Percentiles rank a stretch among this genome's conserved stretches.
Conservation (phyloP, 176 grass and related monocot genomes). For the Aegilops speltoides region DNA sequence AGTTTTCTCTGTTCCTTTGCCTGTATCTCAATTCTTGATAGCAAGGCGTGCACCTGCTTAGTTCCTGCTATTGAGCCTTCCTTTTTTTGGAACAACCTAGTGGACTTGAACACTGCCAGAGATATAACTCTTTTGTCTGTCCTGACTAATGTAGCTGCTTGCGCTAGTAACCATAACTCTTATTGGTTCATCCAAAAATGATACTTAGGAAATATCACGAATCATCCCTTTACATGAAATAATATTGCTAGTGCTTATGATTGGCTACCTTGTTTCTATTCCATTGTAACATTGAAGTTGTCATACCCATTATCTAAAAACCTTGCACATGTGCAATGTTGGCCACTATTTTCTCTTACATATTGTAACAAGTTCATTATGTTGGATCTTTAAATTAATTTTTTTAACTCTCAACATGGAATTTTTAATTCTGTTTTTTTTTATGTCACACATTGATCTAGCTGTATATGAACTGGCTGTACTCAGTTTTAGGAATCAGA, state of each 20-base stretch:
- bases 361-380: not conserved
- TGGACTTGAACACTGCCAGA: not conserved
- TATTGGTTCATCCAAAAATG: not conserved
- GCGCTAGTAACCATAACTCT: not conserved
- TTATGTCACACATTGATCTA: not conserved
- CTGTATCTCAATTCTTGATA: not conserved
- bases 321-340: not conserved
- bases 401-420: not conserved
- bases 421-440: not conserved
- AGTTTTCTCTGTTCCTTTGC: not conserved
- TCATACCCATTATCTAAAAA: not conserved
- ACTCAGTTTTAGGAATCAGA: not conserved
- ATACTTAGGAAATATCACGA: not conserved
- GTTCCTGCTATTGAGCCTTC: not conserved
- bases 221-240: not conserved
- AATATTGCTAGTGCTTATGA: not conserved
- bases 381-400: not conserved
- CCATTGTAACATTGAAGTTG: not conserved
- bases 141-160: conserved; percentile 1
- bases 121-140: not conserved
- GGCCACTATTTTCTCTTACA: not conserved
- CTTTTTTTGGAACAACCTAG: not conserved
- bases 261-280: not conserved
- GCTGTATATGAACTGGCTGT: not conserved
- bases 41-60: not conserved